These are phyloP conservation scores for Aegle marmelos DNA, from an alignment of 345 rosid species.

Conservation along the genomic window DNA sequence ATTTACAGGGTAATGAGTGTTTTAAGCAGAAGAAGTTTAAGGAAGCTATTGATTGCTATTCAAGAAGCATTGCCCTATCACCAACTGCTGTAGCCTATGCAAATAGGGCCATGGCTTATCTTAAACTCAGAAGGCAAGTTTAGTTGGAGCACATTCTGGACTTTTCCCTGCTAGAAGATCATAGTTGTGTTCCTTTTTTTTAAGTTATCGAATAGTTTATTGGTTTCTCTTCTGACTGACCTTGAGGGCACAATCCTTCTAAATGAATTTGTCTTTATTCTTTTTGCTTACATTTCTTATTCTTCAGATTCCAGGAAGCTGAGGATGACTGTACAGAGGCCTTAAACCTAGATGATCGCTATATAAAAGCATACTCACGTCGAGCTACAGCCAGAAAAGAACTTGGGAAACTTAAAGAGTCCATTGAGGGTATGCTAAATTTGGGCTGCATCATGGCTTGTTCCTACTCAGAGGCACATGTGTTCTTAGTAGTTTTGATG, in stretches of 20 bases:
- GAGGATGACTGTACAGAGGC: constrained; percentile 96
- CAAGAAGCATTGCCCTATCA: constrained; percentile 82
- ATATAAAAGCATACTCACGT: constrained; percentile 85
- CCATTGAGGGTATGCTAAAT: constrained; percentile 59
- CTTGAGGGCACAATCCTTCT: background rate
- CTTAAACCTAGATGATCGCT: constrained; percentile 82
- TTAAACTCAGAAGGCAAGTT: constrained; percentile 68
- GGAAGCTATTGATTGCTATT: constrained; percentile 86
- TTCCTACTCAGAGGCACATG: background rate
- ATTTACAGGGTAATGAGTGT: constrained; percentile 69
- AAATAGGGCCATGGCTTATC: constrained; percentile 90
- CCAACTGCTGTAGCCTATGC: constrained; percentile 88
- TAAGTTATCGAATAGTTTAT: background rate
- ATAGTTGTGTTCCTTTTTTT: background rate
- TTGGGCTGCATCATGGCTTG: background rate
- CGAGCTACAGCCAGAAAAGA: constrained; percentile 88
- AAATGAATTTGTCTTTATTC: background rate
- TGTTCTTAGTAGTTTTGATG: constrained; percentile 9
- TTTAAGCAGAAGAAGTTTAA: constrained; percentile 82
- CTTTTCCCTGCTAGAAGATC: background rate
- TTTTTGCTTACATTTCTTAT: constrained; percentile 6
- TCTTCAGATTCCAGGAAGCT: constrained; percentile 68
- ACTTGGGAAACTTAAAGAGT: constrained; percentile 68
- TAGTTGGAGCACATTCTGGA: background rate
- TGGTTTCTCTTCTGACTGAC: background rate